phyloP scores from a whole-genome alignment of 2,329 filamentous ascomycete genomes.

The Nothophoma quercina region DNA sequence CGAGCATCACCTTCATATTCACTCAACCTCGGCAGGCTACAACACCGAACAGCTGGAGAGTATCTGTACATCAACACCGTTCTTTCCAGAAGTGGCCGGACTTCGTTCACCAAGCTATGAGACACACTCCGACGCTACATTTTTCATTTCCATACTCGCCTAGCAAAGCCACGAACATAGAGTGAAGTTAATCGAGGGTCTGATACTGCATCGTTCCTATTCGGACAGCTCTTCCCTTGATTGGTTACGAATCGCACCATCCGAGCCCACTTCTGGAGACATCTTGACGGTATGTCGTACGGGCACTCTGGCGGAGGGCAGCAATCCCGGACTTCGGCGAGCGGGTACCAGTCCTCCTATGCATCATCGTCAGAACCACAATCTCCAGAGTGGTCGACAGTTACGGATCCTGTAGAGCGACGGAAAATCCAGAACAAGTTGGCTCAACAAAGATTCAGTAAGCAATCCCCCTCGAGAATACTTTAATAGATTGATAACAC shows the following conservation, averaged over 20 bases:
- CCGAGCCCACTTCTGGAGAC: not conserved
- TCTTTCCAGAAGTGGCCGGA: not conserved
- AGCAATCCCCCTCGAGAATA: conserved; percentile 38
- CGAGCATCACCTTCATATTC: conserved; percentile 5
- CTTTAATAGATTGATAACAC: not conserved
- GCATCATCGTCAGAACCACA: conserved; percentile 28
- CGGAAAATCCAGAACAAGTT: conserved; percentile 79
- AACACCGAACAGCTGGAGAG: not conserved
- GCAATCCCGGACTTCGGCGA: conserved; percentile 25
- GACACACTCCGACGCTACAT: conserved; percentile 2
- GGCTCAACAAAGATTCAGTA: conserved; percentile 79
- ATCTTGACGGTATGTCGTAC: conserved; percentile 30
- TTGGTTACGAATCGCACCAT: not conserved
- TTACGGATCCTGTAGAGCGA: conserved; percentile 74
- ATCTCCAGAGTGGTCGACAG: conserved; percentile 72
- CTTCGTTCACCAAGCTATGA: conserved; percentile 6
- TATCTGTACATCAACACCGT: not conserved
- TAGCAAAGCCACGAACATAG: conserved; percentile 25
- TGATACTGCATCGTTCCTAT: not conserved
- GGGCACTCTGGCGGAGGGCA: conserved; percentile 25
- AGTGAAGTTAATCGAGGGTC: conserved; percentile 13
- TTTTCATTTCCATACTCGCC: not conserved
- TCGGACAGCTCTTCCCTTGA: not conserved
- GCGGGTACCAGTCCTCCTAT: conserved; percentile 23
- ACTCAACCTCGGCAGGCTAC: not conserved